Percentiles rank a stretch among this genome's conserved stretches.
phyloP scores from a whole-genome alignment of 345 rosid genomes.

The Psidium guajava region DNA sequence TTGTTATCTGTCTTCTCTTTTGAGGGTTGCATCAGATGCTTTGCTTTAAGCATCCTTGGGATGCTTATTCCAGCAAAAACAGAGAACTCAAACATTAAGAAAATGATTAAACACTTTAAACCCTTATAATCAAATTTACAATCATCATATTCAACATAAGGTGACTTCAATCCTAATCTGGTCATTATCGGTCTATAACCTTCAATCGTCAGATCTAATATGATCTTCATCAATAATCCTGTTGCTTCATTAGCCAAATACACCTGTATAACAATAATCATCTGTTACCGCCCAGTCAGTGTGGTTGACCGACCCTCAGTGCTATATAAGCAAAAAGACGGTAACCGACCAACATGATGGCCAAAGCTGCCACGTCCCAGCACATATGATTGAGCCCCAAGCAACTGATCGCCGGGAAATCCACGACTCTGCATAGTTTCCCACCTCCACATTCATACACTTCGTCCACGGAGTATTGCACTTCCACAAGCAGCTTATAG shows the following conservation, averaged over 20 bases:
- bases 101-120: neutral
- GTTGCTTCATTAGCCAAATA: neutral
- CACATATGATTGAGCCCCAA: slow-evolving; percentile 31
- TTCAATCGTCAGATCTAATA: neutral
- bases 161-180: neutral
- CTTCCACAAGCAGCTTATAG: slow-evolving; percentile 73
- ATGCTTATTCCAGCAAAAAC: neutral
- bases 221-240: neutral
- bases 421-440: slow-evolving; percentile 53
- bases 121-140: neutral
- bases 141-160: neutral
- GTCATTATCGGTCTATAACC: neutral
- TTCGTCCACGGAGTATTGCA: slow-evolving; percentile 59
- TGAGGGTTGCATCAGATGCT: neutral
- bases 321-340: slow-evolving; percentile 73
- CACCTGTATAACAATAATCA: neutral
- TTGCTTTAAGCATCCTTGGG: neutral
- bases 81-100: neutral
- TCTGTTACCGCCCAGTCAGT: slow-evolving; percentile 7
- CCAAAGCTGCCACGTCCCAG: slow-evolving; percentile 59
- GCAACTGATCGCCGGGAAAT: slow-evolving; percentile 54
- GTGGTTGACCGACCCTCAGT: slow-evolving; percentile 35
- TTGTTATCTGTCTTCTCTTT: neutral
- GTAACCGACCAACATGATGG: slow-evolving; percentile 61
- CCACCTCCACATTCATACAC: slow-evolving; percentile 46